Percentiles rank a stretch among this genome's conserved stretches.
Evolutionary conservation across 805 yeast species (phyloP).

Genomic region (Dipodascopsis tothii): DNA sequence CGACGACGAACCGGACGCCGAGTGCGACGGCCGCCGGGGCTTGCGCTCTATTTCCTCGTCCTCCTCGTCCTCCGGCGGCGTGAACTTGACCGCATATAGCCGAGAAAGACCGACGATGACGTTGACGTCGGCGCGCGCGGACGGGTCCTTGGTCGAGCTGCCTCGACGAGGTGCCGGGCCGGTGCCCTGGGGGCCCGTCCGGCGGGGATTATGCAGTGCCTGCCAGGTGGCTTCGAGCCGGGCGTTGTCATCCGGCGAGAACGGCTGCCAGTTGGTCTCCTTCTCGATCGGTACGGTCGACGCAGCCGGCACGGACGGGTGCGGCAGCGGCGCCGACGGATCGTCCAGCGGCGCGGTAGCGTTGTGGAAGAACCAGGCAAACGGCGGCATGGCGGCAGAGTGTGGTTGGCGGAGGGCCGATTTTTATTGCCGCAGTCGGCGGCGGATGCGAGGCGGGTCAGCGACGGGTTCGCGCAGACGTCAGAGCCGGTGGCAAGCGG

Average conservation of each 20-base stretch:
- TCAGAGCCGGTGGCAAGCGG: too few species aligned
- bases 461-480: too few species aligned
- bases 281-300: conserved; percentile 17
- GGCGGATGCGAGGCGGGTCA: too few species aligned
- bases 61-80: conserved; percentile 7
- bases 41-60: conserved; percentile 10
- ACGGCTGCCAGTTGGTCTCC: conserved; percentile 33
- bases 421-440: too few species aligned
- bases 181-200: neutral
- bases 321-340: conserved; percentile 25
- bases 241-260: conserved; percentile 33
- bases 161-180: too few species aligned
- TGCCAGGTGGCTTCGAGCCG: conserved; percentile 25
- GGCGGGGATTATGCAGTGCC: conserved; percentile 3
- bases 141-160: neutral
- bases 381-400: neutral
- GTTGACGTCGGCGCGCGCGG: conserved; percentile 3
- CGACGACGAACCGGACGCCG: neutral
- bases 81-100: conserved; percentile 21
- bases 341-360: conserved; percentile 25
- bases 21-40: conserved; percentile 8
- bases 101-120: conserved; percentile 22
- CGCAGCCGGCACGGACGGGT: conserved; percentile 21
- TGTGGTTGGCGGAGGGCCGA: too few species aligned
- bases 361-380: conserved; percentile 26